A percentile compares a stretch with the other conserved stretches of the same genome.
phyloP scores from a whole-genome alignment of 345 rosid species.

The Boechera divaricarpa region DNA sequence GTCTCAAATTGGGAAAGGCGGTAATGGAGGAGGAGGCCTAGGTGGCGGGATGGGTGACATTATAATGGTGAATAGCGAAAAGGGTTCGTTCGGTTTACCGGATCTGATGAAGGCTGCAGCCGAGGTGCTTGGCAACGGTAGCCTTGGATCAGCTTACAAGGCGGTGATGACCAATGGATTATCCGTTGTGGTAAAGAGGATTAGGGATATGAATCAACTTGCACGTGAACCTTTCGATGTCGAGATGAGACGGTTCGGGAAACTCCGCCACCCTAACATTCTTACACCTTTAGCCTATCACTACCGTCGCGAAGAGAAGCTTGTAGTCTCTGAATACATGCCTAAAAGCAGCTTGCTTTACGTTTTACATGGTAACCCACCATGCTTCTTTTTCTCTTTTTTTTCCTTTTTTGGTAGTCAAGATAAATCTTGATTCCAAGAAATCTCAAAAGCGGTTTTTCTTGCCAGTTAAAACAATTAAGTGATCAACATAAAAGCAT shows the following conservation, averaged over 20 bases:
- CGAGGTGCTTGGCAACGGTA: slow-evolving; percentile 85
- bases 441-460: background rate
- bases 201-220: slow-evolving; percentile 73
- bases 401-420: too few species aligned
- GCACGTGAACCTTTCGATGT: slow-evolving; percentile 63
- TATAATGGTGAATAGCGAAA: slow-evolving; percentile 69
- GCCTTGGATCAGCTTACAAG: slow-evolving; percentile 89
- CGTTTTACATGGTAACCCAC: slow-evolving; percentile 71
- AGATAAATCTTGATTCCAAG: background rate
- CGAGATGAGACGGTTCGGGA: slow-evolving; percentile 75
- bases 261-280: slow-evolving; percentile 64
- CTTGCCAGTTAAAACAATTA: background rate
- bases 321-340: slow-evolving; percentile 75
- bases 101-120: slow-evolving; percentile 97
- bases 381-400: background rate
- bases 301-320: slow-evolving; percentile 83
- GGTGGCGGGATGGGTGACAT: slow-evolving; percentile 49
- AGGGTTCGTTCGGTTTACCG: slow-evolving; percentile 63
- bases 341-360: slow-evolving; percentile 82
- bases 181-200: slow-evolving; percentile 85
- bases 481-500: background rate
- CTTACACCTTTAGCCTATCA: slow-evolving; percentile 85
- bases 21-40: background rate
- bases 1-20: slow-evolving; percentile 42
- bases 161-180: slow-evolving; percentile 74